These are phyloP conservation scores for Aspergillus neoniger DNA, from an alignment of 2,329 filamentous ascomycete species.

Conservation along the genomic window DNA sequence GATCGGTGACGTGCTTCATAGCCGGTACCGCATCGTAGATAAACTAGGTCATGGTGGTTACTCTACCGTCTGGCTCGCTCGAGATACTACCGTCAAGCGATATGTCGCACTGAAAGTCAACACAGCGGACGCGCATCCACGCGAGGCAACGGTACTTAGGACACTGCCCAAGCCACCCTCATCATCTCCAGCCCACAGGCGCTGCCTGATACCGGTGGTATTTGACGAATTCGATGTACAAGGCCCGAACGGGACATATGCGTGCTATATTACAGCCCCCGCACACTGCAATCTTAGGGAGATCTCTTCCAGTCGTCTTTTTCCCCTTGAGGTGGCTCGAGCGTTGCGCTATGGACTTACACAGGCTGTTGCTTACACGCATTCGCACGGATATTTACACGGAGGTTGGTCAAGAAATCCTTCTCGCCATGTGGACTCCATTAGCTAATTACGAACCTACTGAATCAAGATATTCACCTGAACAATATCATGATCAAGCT, in stretches of 20 bases:
- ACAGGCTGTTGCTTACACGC: constrained; percentile 26
- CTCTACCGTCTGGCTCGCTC: constrained; percentile 48
- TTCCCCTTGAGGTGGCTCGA: constrained; percentile 31
- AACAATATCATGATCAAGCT: constrained; percentile 30
- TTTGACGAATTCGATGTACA: constrained; percentile 31
- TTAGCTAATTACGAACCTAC: background rate
- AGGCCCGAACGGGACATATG: constrained; percentile 32
- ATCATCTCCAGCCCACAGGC: background rate
- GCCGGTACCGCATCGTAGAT: constrained; percentile 42
- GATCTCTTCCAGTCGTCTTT: constrained; percentile 28
- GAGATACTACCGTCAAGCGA: constrained; percentile 27
- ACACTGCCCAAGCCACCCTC: constrained; percentile 16
- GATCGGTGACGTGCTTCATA: constrained; percentile 34
- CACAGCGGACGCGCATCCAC: constrained; percentile 21
- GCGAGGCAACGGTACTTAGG: constrained; percentile 26
- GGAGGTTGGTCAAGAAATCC: constrained; percentile 20
- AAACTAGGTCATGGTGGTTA: constrained; percentile 47
- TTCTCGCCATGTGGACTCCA: background rate
- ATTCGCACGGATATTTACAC: constrained; percentile 31
- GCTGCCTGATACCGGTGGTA: constrained; percentile 11
- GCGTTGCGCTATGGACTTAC: constrained; percentile 25
- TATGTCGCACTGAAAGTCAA: constrained; percentile 37
- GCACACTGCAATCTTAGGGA: constrained; percentile 32
- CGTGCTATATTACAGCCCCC: constrained; percentile 28
- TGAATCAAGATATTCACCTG: constrained; percentile 25